Base-by-base conservation (phyloP, 2,329 filamentous ascomycete genomes). In the Talaromyces sp. region DNA sequence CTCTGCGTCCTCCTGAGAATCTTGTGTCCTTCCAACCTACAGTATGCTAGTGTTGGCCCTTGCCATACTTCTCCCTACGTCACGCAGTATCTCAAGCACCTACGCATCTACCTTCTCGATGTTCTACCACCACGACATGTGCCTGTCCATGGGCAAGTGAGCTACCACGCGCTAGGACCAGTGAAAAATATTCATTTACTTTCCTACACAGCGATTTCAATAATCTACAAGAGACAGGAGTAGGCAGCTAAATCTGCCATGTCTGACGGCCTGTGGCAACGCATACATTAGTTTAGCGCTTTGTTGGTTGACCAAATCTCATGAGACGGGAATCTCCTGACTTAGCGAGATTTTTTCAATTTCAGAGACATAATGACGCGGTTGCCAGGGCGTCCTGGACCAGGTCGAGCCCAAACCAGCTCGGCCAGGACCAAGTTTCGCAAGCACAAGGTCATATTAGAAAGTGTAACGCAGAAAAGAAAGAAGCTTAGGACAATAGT, bases 401-500 rank as follows among this genome's bases (percentile, higher is more conserved):
- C 72, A 69, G 71, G 73, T 69, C 76, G 73, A 60, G 71, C 70
- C 66, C 76, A 75, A 27, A 74, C 72, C 68, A 73, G 73, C 63
- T 70, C 70, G 25, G 65, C 72, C 27, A 75, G 73, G 67, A 72
- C 72, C 67, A 77, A 74, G 68, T 69, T 73, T 66, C 77, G 76
- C 65, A 81, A 77, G 65, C 80, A 88, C 75, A 88, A 87, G 72
- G 83, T 87, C 59, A 80, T 88, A 33, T 77, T 87, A 64, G 84
- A 87, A 72, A 81, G 80, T 17, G 78, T 88, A 54, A 83, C 85
- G 3, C 84, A 85, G 67, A 84, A 86, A 72, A 87, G 87, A 76
- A 86, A 84, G 72, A 87, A 85, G 70, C 79, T 88, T 56, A 80
- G 83, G 62, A 83, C 84, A 67, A 77, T 81, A 63, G 81, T 83